These are phyloP conservation scores for Ophiostoma triangulosporum DNA, from an alignment of 2,329 filamentous ascomycete species.

Conservation along the genomic window DNA sequence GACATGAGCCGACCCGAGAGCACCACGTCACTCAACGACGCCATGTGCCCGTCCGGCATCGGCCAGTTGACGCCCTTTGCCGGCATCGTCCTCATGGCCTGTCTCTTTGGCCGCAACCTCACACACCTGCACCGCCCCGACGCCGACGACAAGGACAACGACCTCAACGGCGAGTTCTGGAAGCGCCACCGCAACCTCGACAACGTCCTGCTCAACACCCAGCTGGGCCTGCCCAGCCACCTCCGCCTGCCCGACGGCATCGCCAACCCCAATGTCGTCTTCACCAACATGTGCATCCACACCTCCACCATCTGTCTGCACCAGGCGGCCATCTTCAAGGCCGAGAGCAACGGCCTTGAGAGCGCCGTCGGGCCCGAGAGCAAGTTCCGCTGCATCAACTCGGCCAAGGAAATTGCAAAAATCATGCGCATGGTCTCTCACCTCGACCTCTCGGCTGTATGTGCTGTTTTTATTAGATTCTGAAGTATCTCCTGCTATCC, in stretches of 20 bases:
- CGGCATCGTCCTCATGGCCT: slow-evolving; percentile 72
- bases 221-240: slow-evolving; percentile 65
- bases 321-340: slow-evolving; percentile 95
- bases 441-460: slow-evolving; percentile 55
- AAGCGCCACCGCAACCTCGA: slow-evolving; percentile 82
- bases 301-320: slow-evolving; percentile 96
- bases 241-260: slow-evolving; percentile 69
- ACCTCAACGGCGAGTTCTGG: slow-evolving; percentile 92
- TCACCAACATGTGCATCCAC: slow-evolving; percentile 93
- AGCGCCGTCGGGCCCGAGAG: slow-evolving; percentile 71
- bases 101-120: slow-evolving; percentile 80
- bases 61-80: slow-evolving; percentile 64
- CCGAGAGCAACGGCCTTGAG: slow-evolving; percentile 73
- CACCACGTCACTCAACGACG: slow-evolving; percentile 55
- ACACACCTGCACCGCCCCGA: slow-evolving; percentile 82
- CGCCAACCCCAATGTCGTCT: slow-evolving; percentile 71
- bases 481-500: too few relatives aligned
- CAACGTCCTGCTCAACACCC: slow-evolving; percentile 77
- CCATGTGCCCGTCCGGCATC: slow-evolving; percentile 58
- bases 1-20: slow-evolving; percentile 63
- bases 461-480: slow-evolving; percentile 20
- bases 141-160: slow-evolving; percentile 65
- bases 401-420: slow-evolving; percentile 82
- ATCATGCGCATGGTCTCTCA: slow-evolving; percentile 95
- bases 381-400: slow-evolving; percentile 83